These are phyloP conservation scores for Pseudopithomyces chartarum DNA, from an alignment of 2,329 filamentous ascomycete genomes.

Conservation along the genomic window DNA sequence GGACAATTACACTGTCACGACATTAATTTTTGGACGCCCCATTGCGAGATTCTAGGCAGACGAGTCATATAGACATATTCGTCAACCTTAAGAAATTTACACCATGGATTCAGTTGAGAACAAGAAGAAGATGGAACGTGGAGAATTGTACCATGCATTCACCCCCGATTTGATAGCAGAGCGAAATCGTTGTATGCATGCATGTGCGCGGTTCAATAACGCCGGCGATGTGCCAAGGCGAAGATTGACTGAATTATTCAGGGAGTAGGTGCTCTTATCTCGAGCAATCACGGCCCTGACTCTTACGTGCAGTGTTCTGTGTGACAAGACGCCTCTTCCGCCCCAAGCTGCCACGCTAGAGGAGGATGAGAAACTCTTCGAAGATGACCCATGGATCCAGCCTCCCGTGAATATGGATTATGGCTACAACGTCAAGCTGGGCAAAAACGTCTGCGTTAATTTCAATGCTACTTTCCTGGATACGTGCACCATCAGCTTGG, in stretches of 20 bases:
- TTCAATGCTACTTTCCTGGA: slow-evolving; percentile 77
- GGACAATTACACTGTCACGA: no score
- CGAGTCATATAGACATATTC: not conserved
- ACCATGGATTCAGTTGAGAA: slow-evolving; percentile 41
- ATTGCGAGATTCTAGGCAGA: not conserved
- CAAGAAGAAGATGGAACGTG: slow-evolving; percentile 61
- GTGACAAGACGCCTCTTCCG: slow-evolving; percentile 68
- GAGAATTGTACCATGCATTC: slow-evolving; percentile 77
- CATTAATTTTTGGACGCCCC: no score
- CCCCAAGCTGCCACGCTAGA: slow-evolving; percentile 60
- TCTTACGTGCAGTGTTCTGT: slow-evolving; percentile 58
- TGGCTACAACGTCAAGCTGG: slow-evolving; percentile 74
- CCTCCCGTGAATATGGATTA: slow-evolving; percentile 76
- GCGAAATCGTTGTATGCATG: slow-evolving; percentile 65
- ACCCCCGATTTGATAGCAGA: slow-evolving; percentile 69
- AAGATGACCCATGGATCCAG: slow-evolving; percentile 71
- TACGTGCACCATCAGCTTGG: slow-evolving; percentile 74
- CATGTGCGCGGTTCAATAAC: slow-evolving; percentile 68
- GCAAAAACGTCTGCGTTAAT: slow-evolving; percentile 75
- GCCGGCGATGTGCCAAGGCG: slow-evolving; percentile 65
- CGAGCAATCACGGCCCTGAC: slow-evolving; percentile 13
- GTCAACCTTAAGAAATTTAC: not conserved
- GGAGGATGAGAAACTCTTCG: slow-evolving; percentile 69
- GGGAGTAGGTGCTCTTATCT: slow-evolving; percentile 62
- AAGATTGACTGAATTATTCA: slow-evolving; percentile 69